These are phyloP conservation scores for Auricularia sp. DNA, from an alignment of 768 basidiomycete species.

Conservation along the genomic window DNA sequence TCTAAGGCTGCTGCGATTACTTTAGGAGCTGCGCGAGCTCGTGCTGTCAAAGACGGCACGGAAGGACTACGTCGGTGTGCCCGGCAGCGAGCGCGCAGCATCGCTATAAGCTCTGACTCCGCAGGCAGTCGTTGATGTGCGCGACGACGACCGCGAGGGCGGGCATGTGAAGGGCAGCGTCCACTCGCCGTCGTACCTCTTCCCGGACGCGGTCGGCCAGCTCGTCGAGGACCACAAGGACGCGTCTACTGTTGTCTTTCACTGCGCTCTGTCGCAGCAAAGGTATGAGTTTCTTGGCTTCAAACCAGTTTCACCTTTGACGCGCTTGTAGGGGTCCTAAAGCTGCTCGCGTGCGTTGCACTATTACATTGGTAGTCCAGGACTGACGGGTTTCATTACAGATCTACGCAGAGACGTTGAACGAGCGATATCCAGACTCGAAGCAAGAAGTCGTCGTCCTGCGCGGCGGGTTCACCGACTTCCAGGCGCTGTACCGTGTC, in stretches of 20 bases:
- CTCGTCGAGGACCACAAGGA: constrained; percentile 53
- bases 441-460: constrained; percentile 54
- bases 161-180: constrained; percentile 64
- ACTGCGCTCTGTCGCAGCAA: constrained; percentile 67
- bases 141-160: constrained; percentile 71
- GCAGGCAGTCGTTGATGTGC: constrained; percentile 57
- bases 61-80: constrained; percentile 45
- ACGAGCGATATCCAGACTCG: constrained; percentile 29
- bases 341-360: constrained; percentile 48
- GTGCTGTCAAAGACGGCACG: constrained; percentile 34
- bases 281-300: constrained; percentile 34
- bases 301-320: constrained; percentile 6
- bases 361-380: not conserved
- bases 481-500: constrained; percentile 44
- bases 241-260: constrained; percentile 59
- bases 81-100: not conserved
- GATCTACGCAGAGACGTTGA: constrained; percentile 57
- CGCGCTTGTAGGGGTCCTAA: constrained; percentile 51
- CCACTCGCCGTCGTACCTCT: constrained; percentile 53
- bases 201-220: constrained; percentile 44
- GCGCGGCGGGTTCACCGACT: constrained; percentile 59
- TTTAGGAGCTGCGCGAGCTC: not conserved
- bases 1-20: not conserved
- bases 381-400: no score
- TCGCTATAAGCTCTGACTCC: not conserved